These are phyloP conservation scores for Calonectria hongkongensis DNA, from an alignment of 2,329 filamentous ascomycete species.

Conservation along the genomic window DNA sequence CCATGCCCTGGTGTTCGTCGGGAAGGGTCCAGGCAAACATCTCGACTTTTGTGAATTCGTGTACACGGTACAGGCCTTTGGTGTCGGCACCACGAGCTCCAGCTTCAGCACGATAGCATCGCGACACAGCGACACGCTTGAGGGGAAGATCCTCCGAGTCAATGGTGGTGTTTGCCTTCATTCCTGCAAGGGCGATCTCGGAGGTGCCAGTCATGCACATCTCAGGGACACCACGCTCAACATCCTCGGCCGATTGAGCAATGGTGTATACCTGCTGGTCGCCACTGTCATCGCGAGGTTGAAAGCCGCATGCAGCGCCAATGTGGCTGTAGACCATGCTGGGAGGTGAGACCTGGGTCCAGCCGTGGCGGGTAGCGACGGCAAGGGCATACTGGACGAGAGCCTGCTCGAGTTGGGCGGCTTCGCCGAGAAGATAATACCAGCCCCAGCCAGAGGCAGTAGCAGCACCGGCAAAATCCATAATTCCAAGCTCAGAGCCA, in stretches of 20 bases:
- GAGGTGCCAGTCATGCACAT: conserved; percentile 90
- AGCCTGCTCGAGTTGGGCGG: conserved; percentile 94
- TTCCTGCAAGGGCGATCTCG: conserved; percentile 94
- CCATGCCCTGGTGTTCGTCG: conserved; percentile 67
- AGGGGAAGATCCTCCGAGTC: conserved; percentile 80
- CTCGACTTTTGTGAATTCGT: conserved; percentile 99
- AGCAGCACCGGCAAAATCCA: conserved; percentile 90
- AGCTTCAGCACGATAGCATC: conserved; percentile 97
- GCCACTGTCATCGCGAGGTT: conserved; percentile 90
- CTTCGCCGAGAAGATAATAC: conserved; percentile 97
- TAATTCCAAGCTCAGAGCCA: conserved; percentile 87
- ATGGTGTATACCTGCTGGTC: conserved; percentile 95
- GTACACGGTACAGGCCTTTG: conserved; percentile 95
- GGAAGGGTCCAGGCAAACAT: conserved; percentile 93
- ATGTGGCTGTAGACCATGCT: conserved; percentile 95
- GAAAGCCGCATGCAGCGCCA: conserved; percentile 93
- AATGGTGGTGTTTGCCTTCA: conserved; percentile 85
- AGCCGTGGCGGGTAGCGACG: conserved; percentile 83
- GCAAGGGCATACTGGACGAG: conserved; percentile 89
- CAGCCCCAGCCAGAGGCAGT: conserved; percentile 96
- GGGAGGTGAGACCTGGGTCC: conserved; percentile 88
- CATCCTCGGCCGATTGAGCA: conserved; percentile 79
- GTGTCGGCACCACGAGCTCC: conserved; percentile 92
- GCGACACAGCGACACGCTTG: conserved; percentile 87
- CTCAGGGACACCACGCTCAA: conserved; percentile 77